Evolutionary conservation across 2,329 filamentous ascomycete genomes (phyloP).

Genomic region (Trichothecium sympodiale): DNA sequence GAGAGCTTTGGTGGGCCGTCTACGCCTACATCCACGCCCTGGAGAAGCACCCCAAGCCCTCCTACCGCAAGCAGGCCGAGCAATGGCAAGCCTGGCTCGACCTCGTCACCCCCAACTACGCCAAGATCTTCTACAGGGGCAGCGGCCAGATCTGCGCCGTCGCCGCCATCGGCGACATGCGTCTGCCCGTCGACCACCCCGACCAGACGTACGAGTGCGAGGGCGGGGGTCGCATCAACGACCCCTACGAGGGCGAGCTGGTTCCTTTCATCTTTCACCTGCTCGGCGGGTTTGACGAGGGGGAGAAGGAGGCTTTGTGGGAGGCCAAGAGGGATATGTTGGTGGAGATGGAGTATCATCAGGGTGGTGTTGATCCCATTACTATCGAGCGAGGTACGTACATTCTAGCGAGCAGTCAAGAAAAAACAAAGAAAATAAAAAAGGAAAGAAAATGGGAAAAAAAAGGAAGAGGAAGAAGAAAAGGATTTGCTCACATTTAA

Average conservation of each 20-base stretch:
- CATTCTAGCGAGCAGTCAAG: neutral
- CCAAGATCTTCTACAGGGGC: conserved; percentile 24
- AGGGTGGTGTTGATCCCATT: conserved; percentile 24
- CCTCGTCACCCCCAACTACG: conserved; percentile 23
- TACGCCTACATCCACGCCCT: conserved; percentile 27
- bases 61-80: conserved; percentile 16
- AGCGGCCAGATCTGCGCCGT: conserved; percentile 28
- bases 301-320: conserved; percentile 25
- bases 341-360: conserved; percentile 22
- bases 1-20: conserved; percentile 28
- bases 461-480: no score
- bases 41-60: conserved; percentile 13
- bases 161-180: conserved; percentile 22
- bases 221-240: conserved; percentile 20
- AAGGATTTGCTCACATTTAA: neutral
- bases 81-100: conserved; percentile 28
- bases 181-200: conserved; percentile 14
- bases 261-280: conserved; percentile 29
- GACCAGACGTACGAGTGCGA: conserved; percentile 24
- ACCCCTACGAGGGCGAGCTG: conserved; percentile 31
- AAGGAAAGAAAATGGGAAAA: no score
- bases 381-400: conserved; percentile 25
- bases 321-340: conserved; percentile 24
- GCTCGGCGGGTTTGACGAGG: conserved; percentile 18
- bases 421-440: no score